phyloP scores from a whole-genome alignment of 305 asterid species.

The Fraxinus baroniana region DNA sequence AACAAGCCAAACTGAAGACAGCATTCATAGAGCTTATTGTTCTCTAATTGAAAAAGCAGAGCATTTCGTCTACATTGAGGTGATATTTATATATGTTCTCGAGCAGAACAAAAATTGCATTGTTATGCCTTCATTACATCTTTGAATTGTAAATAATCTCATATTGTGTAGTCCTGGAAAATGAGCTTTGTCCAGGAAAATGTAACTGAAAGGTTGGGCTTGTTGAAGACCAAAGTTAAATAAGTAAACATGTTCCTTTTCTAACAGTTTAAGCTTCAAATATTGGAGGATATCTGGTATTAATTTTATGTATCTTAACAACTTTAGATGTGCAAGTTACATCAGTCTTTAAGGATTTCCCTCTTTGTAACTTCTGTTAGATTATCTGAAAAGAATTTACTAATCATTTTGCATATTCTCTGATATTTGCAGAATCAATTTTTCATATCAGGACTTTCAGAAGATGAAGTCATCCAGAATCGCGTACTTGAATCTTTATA shows the following conservation, averaged over 20 bases:
- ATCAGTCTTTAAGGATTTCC: not conserved
- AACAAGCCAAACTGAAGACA: slow-evolving; percentile 89
- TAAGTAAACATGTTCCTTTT: not conserved
- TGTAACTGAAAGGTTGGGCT: not conserved
- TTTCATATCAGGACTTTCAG: slow-evolving; percentile 89
- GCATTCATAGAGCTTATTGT: slow-evolving; percentile 94
- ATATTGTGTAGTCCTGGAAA: not conserved
- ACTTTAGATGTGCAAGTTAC: not conserved
- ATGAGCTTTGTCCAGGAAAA: not conserved
- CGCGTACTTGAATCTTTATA: slow-evolving; percentile 84
- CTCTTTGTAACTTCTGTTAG: not conserved
- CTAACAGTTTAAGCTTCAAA: not conserved
- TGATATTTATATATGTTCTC: slow-evolving; percentile 22
- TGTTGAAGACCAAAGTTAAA: not conserved
- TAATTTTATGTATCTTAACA: not conserved
- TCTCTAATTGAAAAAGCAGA: slow-evolving; percentile 84
- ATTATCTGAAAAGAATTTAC: not conserved
- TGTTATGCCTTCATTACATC: not conserved
- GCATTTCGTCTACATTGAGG: slow-evolving; percentile 89
- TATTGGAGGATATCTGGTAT: not conserved
- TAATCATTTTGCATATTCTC: slow-evolving; percentile 18
- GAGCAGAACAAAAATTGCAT: not conserved
- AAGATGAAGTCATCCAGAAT: slow-evolving; percentile 77
- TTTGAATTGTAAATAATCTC: not conserved
- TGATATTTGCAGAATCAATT: slow-evolving; percentile 77